phyloP scores from a whole-genome alignment of 140 eudicot genomes.

The Erigeron philadelphicus region DNA sequence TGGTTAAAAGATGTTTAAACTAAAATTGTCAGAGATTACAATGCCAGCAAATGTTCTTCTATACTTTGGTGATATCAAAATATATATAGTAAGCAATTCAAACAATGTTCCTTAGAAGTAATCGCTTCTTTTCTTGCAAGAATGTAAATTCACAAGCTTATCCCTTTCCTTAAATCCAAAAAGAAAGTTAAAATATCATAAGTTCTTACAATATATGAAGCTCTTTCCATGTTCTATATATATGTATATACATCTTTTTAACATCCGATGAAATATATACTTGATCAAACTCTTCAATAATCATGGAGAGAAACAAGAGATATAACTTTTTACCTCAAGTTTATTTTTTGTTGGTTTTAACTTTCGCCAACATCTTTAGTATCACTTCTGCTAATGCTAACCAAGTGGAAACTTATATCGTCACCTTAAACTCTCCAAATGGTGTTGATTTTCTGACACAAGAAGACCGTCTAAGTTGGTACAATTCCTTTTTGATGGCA shows the following conservation, averaged over 20 bases:
- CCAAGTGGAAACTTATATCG: slow-evolving; percentile 12
- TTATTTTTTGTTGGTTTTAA: background rate
- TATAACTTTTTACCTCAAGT: background rate
- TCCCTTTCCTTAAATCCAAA: background rate
- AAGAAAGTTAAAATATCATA: background rate
- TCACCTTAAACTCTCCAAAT: background rate
- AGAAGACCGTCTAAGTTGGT: background rate
- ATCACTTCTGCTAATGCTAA: slow-evolving; percentile 3
- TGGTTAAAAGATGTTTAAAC: too few species aligned
- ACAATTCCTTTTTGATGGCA: background rate
- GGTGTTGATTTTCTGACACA: background rate
- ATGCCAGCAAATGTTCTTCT: background rate
- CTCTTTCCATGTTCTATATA: background rate
- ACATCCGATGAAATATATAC: background rate
- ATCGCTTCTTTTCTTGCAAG: background rate
- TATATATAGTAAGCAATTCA: background rate
- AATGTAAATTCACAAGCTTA: background rate
- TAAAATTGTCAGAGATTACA: background rate
- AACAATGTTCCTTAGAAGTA: slow-evolving; percentile 1
- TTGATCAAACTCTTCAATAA: slow-evolving; percentile 1
- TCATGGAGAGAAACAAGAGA: slow-evolving; percentile 2
- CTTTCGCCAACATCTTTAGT: background rate
- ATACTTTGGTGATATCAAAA: background rate
- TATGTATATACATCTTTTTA: background rate
- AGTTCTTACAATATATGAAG: background rate